phyloP scores from a whole-genome alignment of 2,329 filamentous ascomycete species.

The Ceratocystis variospora region DNA sequence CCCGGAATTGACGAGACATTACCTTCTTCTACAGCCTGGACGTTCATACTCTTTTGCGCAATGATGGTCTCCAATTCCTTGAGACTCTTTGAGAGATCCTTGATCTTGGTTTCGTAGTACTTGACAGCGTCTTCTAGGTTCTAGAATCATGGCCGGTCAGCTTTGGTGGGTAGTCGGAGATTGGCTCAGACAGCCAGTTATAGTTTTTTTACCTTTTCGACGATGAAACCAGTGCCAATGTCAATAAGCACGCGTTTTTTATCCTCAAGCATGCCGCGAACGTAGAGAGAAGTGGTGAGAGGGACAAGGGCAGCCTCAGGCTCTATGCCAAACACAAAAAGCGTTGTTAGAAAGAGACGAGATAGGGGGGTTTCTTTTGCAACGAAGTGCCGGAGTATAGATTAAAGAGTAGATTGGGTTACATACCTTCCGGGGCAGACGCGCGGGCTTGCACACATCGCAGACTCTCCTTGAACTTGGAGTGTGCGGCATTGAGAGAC shows the following conservation, averaged over 20 bases:
- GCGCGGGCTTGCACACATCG: constrained; percentile 48
- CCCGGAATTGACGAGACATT: constrained; percentile 18
- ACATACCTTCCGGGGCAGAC: constrained; percentile 20
- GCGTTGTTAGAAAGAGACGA: not conserved
- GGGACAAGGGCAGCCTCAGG: constrained; percentile 67
- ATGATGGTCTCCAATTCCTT: constrained; percentile 45
- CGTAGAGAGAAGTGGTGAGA: constrained; percentile 86
- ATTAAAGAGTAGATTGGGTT: not conserved
- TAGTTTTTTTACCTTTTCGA: constrained; percentile 58
- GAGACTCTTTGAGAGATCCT: constrained; percentile 39
- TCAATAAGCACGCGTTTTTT: constrained; percentile 74
- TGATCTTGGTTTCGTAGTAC: constrained; percentile 45
- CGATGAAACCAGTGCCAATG: constrained; percentile 83
- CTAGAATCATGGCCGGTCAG: constrained; percentile 25
- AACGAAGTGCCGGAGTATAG: not conserved
- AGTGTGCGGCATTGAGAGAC: constrained; percentile 77
- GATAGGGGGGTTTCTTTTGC: not conserved
- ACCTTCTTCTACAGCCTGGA: constrained; percentile 83
- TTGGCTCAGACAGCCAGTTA: not conserved
- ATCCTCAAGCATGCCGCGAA: constrained; percentile 65
- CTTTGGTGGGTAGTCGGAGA: not conserved
- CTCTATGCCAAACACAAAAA: constrained; percentile 20
- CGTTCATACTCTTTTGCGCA: constrained; percentile 64
- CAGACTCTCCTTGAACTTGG: constrained; percentile 84
- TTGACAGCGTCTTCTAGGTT: constrained; percentile 39